phyloP scores from a whole-genome alignment of 2,329 filamentous ascomycete species.

The Nannizzia gypsea region DNA sequence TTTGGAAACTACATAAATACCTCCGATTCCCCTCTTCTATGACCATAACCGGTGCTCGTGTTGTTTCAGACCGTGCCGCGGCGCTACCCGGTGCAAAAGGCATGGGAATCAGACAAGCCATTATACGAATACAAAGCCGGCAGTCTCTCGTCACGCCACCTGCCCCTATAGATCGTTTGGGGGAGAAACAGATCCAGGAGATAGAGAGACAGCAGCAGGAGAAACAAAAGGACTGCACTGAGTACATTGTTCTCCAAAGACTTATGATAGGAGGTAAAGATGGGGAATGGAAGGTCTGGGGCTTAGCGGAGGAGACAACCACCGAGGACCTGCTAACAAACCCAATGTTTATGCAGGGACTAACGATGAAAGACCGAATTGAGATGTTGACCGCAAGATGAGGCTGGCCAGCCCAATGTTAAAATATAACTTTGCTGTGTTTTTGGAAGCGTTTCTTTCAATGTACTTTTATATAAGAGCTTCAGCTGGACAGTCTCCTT shows the following conservation, averaged over 20 bases:
- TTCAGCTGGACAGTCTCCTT: background rate
- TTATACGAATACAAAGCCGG: constrained; percentile 28
- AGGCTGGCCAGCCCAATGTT: background rate
- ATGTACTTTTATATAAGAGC: background rate
- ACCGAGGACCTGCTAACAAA: constrained; percentile 26
- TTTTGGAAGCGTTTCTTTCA: background rate
- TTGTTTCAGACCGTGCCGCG: constrained; percentile 33
- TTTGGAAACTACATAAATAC: constrained; percentile 30
- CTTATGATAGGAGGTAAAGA: constrained; percentile 31
- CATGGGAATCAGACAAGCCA: constrained; percentile 31
- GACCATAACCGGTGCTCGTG: constrained; percentile 27
- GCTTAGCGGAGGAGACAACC: constrained; percentile 34
- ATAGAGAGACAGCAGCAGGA: constrained; percentile 14
- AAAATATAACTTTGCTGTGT: background rate
- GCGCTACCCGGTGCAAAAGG: constrained; percentile 29
- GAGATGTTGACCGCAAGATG: constrained; percentile 20
- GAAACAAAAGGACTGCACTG: constrained; percentile 34
- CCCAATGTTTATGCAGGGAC: constrained; percentile 26
- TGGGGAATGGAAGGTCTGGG: constrained; percentile 41
- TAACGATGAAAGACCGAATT: constrained; percentile 27
- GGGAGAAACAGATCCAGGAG: constrained; percentile 3
- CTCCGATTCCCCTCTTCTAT: constrained; percentile 25
- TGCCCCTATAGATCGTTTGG: constrained; percentile 2
- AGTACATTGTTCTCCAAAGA: constrained; percentile 43
- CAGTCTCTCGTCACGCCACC: constrained; percentile 25